Percentiles rank a stretch among this genome's conserved stretches.
phyloP scores from a whole-genome alignment of 2,329 filamentous ascomycete genomes.

The Beauveria bassiana region DNA sequence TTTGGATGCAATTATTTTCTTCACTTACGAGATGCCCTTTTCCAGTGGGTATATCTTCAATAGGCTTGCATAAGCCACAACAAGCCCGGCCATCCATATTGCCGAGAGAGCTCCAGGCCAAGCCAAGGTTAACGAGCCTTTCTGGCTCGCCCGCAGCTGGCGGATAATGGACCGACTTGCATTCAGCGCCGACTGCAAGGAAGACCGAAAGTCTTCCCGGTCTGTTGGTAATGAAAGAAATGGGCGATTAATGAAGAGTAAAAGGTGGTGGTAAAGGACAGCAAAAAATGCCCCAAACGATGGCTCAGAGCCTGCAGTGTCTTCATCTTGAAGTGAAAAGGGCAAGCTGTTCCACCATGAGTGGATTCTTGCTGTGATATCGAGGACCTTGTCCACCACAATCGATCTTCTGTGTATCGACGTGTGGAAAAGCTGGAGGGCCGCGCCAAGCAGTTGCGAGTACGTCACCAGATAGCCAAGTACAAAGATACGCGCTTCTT shows the following conservation, averaged over 20 bases:
- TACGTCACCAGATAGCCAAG: slow-evolving; percentile 17
- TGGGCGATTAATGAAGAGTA: slow-evolving; percentile 26
- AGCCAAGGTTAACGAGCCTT: slow-evolving; percentile 19
- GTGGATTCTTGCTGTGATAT: slow-evolving; percentile 16
- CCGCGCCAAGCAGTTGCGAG: slow-evolving; percentile 15
- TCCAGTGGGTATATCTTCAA: slow-evolving; percentile 20
- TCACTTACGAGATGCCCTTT: slow-evolving; percentile 14
- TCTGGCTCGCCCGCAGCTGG: slow-evolving; percentile 15
- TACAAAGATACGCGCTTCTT: slow-evolving; percentile 12
- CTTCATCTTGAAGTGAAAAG: slow-evolving; percentile 14
- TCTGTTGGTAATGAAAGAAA: slow-evolving; percentile 24
- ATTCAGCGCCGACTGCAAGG: slow-evolving; percentile 23
- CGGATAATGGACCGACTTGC: slow-evolving; percentile 22
- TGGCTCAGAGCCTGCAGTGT: neutral
- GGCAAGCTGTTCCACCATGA: slow-evolving; percentile 22
- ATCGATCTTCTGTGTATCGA: slow-evolving; percentile 20
- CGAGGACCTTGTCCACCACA: slow-evolving; percentile 15
- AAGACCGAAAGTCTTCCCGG: slow-evolving; percentile 22
- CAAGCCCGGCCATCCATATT: slow-evolving; percentile 29
- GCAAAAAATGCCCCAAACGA: slow-evolving; percentile 19
- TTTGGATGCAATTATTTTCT: slow-evolving; percentile 4
- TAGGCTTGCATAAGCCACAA: slow-evolving; percentile 27
- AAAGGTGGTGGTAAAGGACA: slow-evolving; percentile 24
- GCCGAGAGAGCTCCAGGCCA: slow-evolving; percentile 29
- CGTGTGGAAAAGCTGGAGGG: slow-evolving; percentile 18